Evolutionary conservation across 306 rosid species (phyloP), one percentile per base, ranked within the genome.

Genomic region (Canavalia gladiata): DNA sequence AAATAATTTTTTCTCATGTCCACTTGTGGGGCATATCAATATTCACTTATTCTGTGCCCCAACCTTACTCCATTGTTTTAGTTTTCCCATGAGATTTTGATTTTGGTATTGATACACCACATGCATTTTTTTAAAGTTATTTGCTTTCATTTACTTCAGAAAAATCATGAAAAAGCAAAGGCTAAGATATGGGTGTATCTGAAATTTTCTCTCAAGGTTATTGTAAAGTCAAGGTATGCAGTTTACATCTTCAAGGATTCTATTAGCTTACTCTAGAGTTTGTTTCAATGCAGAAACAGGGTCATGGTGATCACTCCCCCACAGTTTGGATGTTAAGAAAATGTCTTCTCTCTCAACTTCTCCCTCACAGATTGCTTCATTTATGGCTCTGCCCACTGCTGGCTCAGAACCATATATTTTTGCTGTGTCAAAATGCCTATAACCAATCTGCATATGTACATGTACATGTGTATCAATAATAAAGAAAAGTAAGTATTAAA

Each of bases 231-330:
- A 46, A 60, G 25, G 33, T 29, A 57, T 45, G 28, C 47, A 60
- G 6, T 66, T 25, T n/a, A 31, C 7, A 66, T n/a, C 43, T 75
- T 47, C n/a, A 60, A 45, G 45, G 31, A 50, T 50, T 76, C n/a
- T 5, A 29, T 28, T 58, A 52, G 29, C 82, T 83, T 91, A 94
- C 98, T 82, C 37, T 41, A 94, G 83, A 76, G 97, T 91, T 72
- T 71, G 88, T 37, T 83, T 87, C 67, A 92, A 87, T 30, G 92
- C 98, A 43, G 92, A 90, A 80, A 95, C 89, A 81, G 98, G 98
- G 78, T 95, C 94, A 80, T 95, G 94, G 84, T 95, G 99, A 82
- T 92, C 94, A 74, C 94, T 90, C 2, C 97, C 91, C 99, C 99
- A 95, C 5, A 95, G 84, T 76, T 95, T 95, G 0, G 99, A 92